Conservation (phyloP, 257 asterid species). For the Nicotiana attenuata region DNA sequence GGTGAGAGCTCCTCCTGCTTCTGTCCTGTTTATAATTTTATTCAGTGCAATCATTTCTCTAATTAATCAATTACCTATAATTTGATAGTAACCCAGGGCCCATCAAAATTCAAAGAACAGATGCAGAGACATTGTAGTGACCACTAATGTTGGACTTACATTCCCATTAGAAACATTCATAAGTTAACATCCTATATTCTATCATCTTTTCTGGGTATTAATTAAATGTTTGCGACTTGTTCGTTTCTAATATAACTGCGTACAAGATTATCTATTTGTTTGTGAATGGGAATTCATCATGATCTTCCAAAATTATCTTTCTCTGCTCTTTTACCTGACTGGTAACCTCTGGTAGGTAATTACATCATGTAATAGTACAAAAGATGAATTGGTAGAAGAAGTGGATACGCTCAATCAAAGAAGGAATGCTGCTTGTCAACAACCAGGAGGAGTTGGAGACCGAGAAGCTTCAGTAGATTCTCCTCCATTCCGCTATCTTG, state of each 20-base stretch:
- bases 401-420: constrained; percentile 75
- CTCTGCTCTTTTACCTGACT: neutral
- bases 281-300: neutral
- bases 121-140: neutral
- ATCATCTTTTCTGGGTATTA: neutral
- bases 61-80: neutral
- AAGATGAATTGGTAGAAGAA: constrained; percentile 88
- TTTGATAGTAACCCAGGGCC: neutral
- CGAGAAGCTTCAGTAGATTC: constrained; percentile 36
- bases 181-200: neutral
- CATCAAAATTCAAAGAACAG: neutral
- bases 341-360: constrained; percentile 49
- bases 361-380: constrained; percentile 88
- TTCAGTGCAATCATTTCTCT: neutral
- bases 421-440: constrained; percentile 40
- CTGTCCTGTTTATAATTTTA: neutral
- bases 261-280: neutral
- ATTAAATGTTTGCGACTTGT: neutral
- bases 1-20: constrained; percentile 52
- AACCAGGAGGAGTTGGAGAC: constrained; percentile 28
- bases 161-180: neutral
- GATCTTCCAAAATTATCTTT: neutral
- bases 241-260: neutral
- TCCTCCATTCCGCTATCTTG: constrained; percentile 56
- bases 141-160: neutral